A percentile compares a stretch with the other conserved stretches of the same genome.
These are phyloP conservation scores for Trametes punicea DNA, from an alignment of 768 basidiomycete genomes.

Conservation along the genomic window DNA sequence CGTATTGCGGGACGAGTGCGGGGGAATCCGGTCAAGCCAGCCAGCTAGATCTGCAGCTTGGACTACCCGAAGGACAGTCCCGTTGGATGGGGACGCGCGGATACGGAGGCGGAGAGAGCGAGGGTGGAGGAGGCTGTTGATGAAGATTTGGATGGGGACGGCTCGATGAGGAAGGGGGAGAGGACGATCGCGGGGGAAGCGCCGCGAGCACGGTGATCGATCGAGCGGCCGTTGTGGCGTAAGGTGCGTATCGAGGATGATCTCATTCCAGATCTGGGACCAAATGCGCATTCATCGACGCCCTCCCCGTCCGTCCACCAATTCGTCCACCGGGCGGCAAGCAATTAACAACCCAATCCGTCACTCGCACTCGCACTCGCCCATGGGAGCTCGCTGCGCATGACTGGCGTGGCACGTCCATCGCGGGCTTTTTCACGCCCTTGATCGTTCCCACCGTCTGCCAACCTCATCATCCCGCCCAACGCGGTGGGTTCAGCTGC, in stretches of 20 bases:
- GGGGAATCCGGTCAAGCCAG: no score
- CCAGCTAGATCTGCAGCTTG: no score
- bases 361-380: no score
- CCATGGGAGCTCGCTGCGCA: background rate
- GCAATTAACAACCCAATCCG: no score
- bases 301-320: background rate
- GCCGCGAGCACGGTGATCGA: background rate
- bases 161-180: background rate
- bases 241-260: no score
- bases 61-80: no score
- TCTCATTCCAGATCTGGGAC: background rate
- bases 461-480: background rate
- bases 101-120: background rate
- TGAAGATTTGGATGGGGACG: background rate
- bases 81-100: background rate
- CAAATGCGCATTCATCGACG: background rate
- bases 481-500: background rate
- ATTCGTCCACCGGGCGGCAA: no score
- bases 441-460: background rate
- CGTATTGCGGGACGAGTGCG: no score
- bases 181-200: constrained; percentile 3
- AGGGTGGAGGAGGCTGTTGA: background rate
- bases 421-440: background rate
- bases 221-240: background rate
- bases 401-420: background rate